Evolutionary conservation across 2,329 filamentous ascomycete genomes (phyloP).

Genomic region (Coleophoma cylindrospora): DNA sequence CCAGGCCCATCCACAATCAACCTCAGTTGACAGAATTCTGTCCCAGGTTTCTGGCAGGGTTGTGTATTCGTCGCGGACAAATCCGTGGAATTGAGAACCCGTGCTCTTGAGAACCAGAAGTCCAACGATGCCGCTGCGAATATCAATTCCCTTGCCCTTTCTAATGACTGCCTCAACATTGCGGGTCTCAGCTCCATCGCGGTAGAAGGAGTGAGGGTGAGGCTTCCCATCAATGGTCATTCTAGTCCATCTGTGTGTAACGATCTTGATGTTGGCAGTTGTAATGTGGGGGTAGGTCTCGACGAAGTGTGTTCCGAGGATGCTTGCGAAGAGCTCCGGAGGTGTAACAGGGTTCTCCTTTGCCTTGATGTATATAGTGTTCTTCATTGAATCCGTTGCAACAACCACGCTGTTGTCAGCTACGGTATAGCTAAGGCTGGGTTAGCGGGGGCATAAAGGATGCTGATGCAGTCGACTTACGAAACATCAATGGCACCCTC

Average conservation of each 20-base stretch:
- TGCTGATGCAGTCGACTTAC: conserved; percentile 37
- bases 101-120: conserved; percentile 94
- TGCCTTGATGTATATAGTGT: conserved; percentile 91
- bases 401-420: conserved; percentile 95
- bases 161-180: conserved; percentile 70
- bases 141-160: conserved; percentile 63
- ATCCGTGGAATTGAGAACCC: conserved; percentile 92
- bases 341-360: conserved; percentile 90
- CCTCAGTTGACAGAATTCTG: conserved; percentile 89
- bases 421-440: conserved; percentile 67
- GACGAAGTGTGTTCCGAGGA: conserved; percentile 84
- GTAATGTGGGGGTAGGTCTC: conserved; percentile 85
- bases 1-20: conserved; percentile 87
- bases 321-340: conserved; percentile 85
- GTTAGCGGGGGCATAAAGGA: conserved; percentile 13
- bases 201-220: conserved; percentile 92
- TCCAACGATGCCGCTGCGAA: conserved; percentile 74
- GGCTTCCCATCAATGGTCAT: conserved; percentile 82
- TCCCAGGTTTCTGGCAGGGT: conserved; percentile 89
- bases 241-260: conserved; percentile 87
- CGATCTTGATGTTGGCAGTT: conserved; percentile 73
- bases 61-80: conserved; percentile 89
- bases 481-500: conserved; percentile 87
- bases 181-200: conserved; percentile 84
- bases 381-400: conserved; percentile 97